A percentile compares a stretch with the other conserved stretches of the same genome.
Evolutionary conservation across 176 grass and related monocot genomes (phyloP).

Genomic region (Phyllostachys edulis): DNA sequence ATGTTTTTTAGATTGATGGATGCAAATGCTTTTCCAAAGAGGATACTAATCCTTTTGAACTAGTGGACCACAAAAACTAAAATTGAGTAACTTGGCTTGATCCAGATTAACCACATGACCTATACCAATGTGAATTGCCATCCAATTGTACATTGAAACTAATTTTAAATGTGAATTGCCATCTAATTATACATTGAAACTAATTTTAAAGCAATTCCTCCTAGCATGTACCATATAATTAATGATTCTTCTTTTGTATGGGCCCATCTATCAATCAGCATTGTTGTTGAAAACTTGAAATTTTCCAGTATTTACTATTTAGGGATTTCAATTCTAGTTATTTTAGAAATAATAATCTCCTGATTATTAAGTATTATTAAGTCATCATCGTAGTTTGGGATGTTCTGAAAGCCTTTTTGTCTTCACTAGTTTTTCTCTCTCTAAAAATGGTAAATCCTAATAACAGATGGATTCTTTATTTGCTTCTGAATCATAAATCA

Average conservation of each 20-base stretch:
- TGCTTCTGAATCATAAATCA: not conserved
- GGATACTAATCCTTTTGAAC: conserved; percentile 6
- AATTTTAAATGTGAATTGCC: not conserved
- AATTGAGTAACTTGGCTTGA: not conserved
- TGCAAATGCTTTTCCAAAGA: not conserved
- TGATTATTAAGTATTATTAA: not conserved
- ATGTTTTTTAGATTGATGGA: not conserved
- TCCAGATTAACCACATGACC: conserved; percentile 1
- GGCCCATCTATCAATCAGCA: not conserved
- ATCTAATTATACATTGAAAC: not conserved
- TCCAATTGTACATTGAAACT: not conserved
- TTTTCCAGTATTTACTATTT: not conserved
- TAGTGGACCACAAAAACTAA: not conserved
- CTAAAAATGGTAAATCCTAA: not conserved
- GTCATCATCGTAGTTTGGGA: not conserved
- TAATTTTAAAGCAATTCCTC: not conserved
- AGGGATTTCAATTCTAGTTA: not conserved
- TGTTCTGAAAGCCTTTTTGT: not conserved
- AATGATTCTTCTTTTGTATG: not conserved
- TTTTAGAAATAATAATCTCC: not conserved
- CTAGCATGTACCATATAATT: not conserved
- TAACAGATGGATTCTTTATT: not conserved
- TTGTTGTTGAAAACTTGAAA: not conserved
- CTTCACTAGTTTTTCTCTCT: not conserved
- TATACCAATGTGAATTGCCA: not conserved